These are phyloP conservation scores for Cenchrus fungigraminus DNA, from an alignment of 176 grass and related monocot genomes.

Conservation along the genomic window DNA sequence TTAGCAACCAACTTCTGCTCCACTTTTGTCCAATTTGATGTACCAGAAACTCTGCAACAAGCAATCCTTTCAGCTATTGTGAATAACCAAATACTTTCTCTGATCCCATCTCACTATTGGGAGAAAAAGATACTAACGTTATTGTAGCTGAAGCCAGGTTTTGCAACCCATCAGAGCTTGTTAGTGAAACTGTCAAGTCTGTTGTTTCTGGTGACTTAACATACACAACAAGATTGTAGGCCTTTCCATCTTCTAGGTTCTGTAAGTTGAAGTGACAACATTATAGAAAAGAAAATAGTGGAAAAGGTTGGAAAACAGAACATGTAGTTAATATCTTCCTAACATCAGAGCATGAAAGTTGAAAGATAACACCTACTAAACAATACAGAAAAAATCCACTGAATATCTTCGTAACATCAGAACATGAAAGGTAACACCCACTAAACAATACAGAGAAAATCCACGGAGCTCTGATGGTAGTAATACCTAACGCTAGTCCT, in stretches of 20 bases:
- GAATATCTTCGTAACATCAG: not conserved
- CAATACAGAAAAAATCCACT: not conserved
- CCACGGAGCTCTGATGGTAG: not conserved
- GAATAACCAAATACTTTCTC: not conserved
- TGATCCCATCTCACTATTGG: not conserved
- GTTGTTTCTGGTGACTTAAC: constrained; percentile 55
- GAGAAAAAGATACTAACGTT: not conserved
- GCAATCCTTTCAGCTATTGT: constrained; percentile 19
- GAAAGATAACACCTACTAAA: too few relatives aligned
- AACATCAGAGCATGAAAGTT: not conserved
- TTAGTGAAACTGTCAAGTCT: constrained; percentile 58
- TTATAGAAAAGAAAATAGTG: not conserved
- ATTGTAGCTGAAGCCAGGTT: constrained; percentile 23
- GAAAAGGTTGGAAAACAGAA: not conserved
- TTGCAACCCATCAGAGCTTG: constrained; percentile 26
- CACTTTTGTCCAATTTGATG: constrained; percentile 52
- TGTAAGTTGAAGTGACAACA: constrained; percentile 48
- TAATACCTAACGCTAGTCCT: not conserved
- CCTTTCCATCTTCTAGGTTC: constrained; percentile 90
- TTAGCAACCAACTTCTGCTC: constrained; percentile 40
- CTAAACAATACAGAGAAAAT: not conserved
- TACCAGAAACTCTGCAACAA: constrained; percentile 34
- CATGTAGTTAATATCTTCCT: not conserved
- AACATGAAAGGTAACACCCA: not conserved
- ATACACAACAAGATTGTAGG: constrained; percentile 82